Evolutionary conservation across 1,284 basidiomycete species (phyloP).

Genomic region (Ustilago sp.): DNA sequence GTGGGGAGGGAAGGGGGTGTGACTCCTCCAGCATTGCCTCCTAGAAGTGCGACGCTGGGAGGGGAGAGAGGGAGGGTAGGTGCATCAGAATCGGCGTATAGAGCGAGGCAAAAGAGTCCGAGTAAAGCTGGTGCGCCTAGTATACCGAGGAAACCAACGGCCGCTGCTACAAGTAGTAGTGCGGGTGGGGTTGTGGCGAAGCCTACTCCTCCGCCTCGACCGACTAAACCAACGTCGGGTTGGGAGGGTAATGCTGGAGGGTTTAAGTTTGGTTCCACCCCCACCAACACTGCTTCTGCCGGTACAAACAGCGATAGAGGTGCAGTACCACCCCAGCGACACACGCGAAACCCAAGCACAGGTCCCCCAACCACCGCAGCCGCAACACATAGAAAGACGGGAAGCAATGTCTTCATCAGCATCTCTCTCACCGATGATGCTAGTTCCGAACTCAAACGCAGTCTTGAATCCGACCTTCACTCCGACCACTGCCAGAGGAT

Average conservation of each 20-base stretch:
- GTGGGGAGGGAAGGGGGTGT: not conserved
- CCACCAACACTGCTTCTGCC: constrained; percentile 2
- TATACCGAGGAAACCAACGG: constrained; percentile 13
- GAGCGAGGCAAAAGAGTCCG: constrained; percentile 18
- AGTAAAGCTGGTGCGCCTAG: constrained; percentile 9
- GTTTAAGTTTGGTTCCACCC: constrained; percentile 30
- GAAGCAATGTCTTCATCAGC: constrained; percentile 40
- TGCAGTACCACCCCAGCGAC: not conserved
- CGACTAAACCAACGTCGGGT: constrained; percentile 9
- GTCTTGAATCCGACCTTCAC: constrained; percentile 29
- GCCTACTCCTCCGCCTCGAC: constrained; percentile 25
- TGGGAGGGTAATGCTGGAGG: constrained; percentile 29
- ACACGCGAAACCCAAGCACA: constrained; percentile 6
- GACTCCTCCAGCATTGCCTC: constrained; percentile 38
- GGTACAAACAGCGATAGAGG: constrained; percentile 1
- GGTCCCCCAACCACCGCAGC: no score
- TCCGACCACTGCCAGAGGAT: constrained; percentile 9
- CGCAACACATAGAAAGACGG: constrained; percentile 21
- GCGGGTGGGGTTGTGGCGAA: not conserved
- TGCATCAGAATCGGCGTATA: constrained; percentile 9
- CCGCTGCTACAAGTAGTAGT: not conserved
- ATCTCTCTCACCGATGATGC: constrained; percentile 46
- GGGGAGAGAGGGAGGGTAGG: constrained; percentile 10
- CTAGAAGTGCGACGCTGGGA: constrained; percentile 37
- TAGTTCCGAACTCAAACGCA: constrained; percentile 26